phyloP scores from a whole-genome alignment of 352 stramenopile genomes.

The Pythium guiyangense region DNA sequence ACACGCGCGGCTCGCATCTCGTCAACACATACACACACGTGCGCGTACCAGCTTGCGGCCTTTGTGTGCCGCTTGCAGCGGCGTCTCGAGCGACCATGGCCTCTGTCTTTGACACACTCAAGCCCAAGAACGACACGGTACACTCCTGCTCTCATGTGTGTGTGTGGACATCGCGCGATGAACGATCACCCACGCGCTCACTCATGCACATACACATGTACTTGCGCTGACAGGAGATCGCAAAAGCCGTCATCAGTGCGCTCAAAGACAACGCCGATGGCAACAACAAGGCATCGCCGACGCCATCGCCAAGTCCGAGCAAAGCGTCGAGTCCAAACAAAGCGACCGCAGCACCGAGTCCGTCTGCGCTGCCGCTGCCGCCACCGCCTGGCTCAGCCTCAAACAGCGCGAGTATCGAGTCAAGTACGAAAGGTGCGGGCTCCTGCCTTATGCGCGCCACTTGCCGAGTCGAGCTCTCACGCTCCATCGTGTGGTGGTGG shows the following conservation, averaged over 20 bases:
- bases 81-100: background rate
- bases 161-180: background rate
- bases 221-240: background rate
- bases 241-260: conserved; percentile 1
- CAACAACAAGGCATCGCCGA: background rate
- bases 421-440: conserved; percentile 3
- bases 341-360: background rate
- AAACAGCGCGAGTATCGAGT: background rate
- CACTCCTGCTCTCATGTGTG: background rate
- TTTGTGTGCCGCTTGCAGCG: background rate
- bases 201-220: background rate
- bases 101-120: conserved; percentile 1
- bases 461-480: too few relatives aligned
- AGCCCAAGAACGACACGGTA: conserved; percentile 14
- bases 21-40: background rate
- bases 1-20: background rate
- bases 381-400: background rate
- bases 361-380: background rate
- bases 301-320: background rate
- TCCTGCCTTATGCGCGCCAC: background rate
- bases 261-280: background rate
- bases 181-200: background rate
- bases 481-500: too few relatives aligned
- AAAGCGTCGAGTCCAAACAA: background rate
- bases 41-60: background rate